phyloP scores from a whole-genome alignment of 129 eudicot genomes.

The Calendula officinalis region DNA sequence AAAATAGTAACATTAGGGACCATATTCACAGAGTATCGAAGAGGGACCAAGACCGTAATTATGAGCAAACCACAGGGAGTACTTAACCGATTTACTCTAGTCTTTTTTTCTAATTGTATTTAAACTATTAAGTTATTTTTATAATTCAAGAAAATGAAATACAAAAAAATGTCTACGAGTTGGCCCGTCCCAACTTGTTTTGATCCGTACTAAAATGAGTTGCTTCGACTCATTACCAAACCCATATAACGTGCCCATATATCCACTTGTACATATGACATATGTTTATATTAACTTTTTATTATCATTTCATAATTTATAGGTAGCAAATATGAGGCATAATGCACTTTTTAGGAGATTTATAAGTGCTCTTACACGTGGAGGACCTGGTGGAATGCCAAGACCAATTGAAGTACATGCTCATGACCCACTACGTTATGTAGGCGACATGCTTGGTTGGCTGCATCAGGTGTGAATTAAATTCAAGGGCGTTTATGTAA shows the following conservation, averaged over 20 bases:
- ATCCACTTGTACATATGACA: too few species aligned
- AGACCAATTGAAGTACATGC: constrained; percentile 99
- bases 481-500: too few species aligned
- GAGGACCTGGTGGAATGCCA: constrained; percentile 99
- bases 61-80: too few species aligned
- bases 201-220: neutral
- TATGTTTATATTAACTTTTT: too few species aligned
- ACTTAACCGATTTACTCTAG: neutral
- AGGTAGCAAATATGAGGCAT: constrained; percentile 99
- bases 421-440: constrained; percentile 93
- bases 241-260: neutral
- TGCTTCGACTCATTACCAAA: neutral
- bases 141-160: neutral
- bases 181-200: neutral
- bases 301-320: constrained; percentile 6
- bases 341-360: constrained; percentile 92
- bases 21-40: too few species aligned
- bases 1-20: too few species aligned
- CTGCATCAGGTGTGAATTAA: constrained; percentile 69
- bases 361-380: constrained; percentile 97
- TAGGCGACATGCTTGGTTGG: constrained; percentile 99
- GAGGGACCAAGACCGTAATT: too few species aligned
- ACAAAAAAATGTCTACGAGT: neutral
- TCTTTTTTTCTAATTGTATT: neutral
- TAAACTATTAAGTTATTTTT: too few species aligned